Evolutionary conservation across 2,329 filamentous ascomycete species (phyloP), one percentile per base, ranked within the genome.

Genomic region (Aspergillus arachidicola): DNA sequence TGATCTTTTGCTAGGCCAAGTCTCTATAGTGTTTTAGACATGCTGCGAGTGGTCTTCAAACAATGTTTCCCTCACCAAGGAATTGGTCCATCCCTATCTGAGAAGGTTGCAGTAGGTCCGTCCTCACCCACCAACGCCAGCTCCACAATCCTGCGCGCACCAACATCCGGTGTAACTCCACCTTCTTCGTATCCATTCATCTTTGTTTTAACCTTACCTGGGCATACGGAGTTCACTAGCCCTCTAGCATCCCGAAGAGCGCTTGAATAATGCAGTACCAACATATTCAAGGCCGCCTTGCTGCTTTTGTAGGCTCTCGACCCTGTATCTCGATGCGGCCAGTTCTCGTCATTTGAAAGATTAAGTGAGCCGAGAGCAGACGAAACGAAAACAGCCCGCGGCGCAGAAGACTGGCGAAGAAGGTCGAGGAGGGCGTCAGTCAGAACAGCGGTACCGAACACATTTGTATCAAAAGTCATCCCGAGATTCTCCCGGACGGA

Each of bases 231-330:
- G 26, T 46, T 26, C 0, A 46, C 43, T 16, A 46, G 10, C n/a
- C 10, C 43, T 6, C 12, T 23, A 4, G 0, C n/a, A 12, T 46
- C 43, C 21, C 6, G 10, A 21, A 46, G 43, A 6, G n/a, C 12
- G 10, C n/a, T 10, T 10, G 43, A n/a, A 34, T 66, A 64, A 16
- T 82, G 77, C 54, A 84, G 65, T 78, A 82, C 82, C 66, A 83
- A 66, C 75, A 81, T 80, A 34, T 82, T 80, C 11, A 82, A 28
- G 0, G 80, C 81, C 1, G 80, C 77, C 64, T 83, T 83, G 68
- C 78, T 81, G 5, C 71, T 65, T 14, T 78, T 69, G 59, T 83
- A 83, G 1, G 72, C 69, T 38, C 73, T 77, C 54, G 71, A 75
- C 6, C 75, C 73, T 19, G 68, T 63, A 1, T 57, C 59, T 53